A percentile compares a stretch with the other conserved stretches of the same genome.
Conservation (phyloP, 2,329 filamentous ascomycete species). For the Diaporthe capsici region DNA sequence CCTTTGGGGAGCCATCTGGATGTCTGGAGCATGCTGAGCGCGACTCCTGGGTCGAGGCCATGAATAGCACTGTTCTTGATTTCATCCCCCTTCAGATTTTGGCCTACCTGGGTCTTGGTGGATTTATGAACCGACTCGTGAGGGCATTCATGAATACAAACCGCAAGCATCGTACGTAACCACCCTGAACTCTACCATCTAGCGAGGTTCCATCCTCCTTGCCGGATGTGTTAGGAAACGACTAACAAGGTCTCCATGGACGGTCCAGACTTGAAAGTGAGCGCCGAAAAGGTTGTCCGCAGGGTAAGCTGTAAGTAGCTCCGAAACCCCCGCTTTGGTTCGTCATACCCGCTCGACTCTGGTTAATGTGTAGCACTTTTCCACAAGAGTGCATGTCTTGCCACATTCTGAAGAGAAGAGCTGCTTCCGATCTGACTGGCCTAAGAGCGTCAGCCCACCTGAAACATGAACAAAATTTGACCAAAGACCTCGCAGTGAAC, state of each 20-base stretch:
- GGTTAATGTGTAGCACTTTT: not conserved
- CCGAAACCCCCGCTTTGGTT: not conserved
- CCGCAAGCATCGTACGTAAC: slow-evolving; percentile 19
- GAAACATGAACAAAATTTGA: not conserved
- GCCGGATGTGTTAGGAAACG: not conserved
- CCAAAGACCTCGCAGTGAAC: not conserved
- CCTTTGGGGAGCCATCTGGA: slow-evolving; percentile 46
- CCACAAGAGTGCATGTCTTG: not conserved
- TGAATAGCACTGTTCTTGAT: slow-evolving; percentile 41
- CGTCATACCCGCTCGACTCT: not conserved
- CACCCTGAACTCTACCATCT: not conserved
- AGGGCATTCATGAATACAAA: not conserved
- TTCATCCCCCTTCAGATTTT: slow-evolving; percentile 20
- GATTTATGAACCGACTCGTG: not conserved
- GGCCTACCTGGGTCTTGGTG: not conserved
- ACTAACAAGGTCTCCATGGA: not conserved
- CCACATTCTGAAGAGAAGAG: not conserved
- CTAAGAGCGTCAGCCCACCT: not conserved
- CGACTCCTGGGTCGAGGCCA: slow-evolving; percentile 44
- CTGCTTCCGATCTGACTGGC: not conserved
- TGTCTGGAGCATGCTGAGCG: slow-evolving; percentile 43
- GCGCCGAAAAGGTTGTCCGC: slow-evolving; percentile 8
- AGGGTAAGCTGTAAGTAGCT: slow-evolving; percentile 9
- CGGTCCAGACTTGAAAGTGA: slow-evolving; percentile 8
- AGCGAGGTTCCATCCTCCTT: not conserved